Evolutionary conservation across 2,329 filamentous ascomycete genomes (phyloP).

Genomic region (Alternaria sp.): DNA sequence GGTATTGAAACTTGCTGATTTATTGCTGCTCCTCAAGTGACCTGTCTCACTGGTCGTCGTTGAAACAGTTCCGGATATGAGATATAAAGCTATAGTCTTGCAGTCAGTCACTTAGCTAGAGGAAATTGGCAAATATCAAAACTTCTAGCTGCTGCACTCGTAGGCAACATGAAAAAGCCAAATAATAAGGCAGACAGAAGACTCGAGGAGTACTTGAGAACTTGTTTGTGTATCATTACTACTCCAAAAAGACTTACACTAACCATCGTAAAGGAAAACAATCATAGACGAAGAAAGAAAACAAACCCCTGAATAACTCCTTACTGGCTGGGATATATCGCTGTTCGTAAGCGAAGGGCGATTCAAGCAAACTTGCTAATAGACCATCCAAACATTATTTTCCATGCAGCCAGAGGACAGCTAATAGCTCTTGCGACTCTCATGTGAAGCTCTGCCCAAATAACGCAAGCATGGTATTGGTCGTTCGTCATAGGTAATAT

Average conservation of each 20-base stretch:
- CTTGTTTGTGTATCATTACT: not conserved
- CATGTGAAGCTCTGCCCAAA: not conserved
- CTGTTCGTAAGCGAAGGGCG: not conserved
- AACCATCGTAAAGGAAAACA: not conserved
- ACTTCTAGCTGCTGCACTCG: not conserved
- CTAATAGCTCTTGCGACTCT: not conserved
- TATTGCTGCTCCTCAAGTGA: not conserved
- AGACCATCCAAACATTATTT: not conserved
- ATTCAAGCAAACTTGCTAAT: not conserved
- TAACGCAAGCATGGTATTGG: not conserved
- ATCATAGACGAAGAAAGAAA: not conserved
- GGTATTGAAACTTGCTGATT: not conserved
- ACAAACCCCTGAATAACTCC: not conserved
- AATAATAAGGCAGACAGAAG: not conserved
- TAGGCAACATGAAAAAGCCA: not conserved
- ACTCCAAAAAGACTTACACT: not conserved
- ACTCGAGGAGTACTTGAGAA: not conserved
- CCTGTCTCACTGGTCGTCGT: not conserved
- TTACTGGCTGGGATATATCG: not conserved
- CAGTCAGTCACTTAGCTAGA: not conserved
- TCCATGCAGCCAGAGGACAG: not conserved
- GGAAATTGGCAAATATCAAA: no score
- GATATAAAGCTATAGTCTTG: no score
- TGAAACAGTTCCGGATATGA: not conserved
- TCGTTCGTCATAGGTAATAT: not conserved